Evolutionary conservation across 2,329 filamentous ascomycete genomes (phyloP).

Genomic region (Drechmeria coniospora): DNA sequence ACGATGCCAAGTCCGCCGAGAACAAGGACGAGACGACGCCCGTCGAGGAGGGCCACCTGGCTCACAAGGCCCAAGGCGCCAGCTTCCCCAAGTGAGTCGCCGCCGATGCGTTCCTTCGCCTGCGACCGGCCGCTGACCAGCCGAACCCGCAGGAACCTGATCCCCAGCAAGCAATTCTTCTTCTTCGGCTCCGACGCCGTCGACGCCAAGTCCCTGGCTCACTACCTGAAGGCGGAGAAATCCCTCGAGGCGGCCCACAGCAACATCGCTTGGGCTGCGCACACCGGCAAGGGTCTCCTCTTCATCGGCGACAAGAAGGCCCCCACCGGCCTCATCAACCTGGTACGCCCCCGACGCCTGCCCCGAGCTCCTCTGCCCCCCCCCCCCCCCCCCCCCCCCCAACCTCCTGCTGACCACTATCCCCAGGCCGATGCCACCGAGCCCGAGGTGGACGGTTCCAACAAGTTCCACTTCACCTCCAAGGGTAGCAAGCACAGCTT

Average conservation of each 20-base stretch:
- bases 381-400: neutral
- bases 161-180: conserved; percentile 88
- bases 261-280: conserved; percentile 73
- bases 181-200: conserved; percentile 65
- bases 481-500: conserved; percentile 87
- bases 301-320: conserved; percentile 79
- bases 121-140: conserved; percentile 7
- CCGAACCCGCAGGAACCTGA: conserved; percentile 50
- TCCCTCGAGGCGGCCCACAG: conserved; percentile 56
- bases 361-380: neutral
- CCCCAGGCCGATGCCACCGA: conserved; percentile 46
- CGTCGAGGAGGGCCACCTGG: conserved; percentile 68
- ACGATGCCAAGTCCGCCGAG: conserved; percentile 25
- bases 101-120: neutral
- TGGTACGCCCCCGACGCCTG: conserved; percentile 41
- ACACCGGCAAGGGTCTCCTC: conserved; percentile 89
- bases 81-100: conserved; percentile 66
- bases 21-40: conserved; percentile 45
- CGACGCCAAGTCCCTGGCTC: conserved; percentile 55
- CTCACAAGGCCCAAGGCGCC: conserved; percentile 78
- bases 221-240: conserved; percentile 84
- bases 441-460: conserved; percentile 56
- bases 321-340: conserved; percentile 68
- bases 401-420: conserved; percentile 2
- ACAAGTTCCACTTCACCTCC: conserved; percentile 75